Conservation (phyloP, 768 basidiomycete species). For the Russula emetica region DNA sequence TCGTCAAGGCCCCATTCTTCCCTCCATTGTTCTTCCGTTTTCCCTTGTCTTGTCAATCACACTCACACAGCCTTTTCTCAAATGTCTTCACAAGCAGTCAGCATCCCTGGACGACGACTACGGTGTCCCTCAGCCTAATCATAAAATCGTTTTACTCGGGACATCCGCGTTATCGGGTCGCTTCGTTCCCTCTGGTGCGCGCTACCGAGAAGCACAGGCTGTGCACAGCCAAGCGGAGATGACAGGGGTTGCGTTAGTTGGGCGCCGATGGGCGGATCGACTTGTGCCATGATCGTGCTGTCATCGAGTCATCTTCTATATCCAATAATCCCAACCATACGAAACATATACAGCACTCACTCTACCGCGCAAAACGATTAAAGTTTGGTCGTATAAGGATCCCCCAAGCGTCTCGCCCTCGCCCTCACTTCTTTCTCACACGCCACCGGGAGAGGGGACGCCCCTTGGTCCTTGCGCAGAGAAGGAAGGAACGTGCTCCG, state of each 20-base stretch:
- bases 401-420: slow-evolving; percentile 1
- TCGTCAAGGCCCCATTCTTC: slow-evolving; percentile 5
- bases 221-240: slow-evolving; percentile 7
- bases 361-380: slow-evolving; percentile 8
- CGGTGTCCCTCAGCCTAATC: not conserved
- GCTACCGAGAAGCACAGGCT: not conserved
- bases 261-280: slow-evolving; percentile 28
- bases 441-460: not conserved
- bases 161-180: not conserved
- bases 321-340: too few species aligned
- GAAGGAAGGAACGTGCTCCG: not conserved
- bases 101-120: not conserved
- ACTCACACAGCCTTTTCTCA: not conserved
- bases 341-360: not conserved
- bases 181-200: not conserved
- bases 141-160: not conserved
- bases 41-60: slow-evolving; percentile 3
- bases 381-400: slow-evolving; percentile 12
- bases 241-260: slow-evolving; percentile 23
- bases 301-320: not conserved
- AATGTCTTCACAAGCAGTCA: not conserved
- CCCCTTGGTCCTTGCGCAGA: slow-evolving; percentile 1
- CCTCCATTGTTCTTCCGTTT: not conserved
- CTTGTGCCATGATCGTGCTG: slow-evolving; percentile 18
- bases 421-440: slow-evolving; percentile 2